phyloP scores from a whole-genome alignment of 352 stramenopile species.

The Pythium periplocum region DNA sequence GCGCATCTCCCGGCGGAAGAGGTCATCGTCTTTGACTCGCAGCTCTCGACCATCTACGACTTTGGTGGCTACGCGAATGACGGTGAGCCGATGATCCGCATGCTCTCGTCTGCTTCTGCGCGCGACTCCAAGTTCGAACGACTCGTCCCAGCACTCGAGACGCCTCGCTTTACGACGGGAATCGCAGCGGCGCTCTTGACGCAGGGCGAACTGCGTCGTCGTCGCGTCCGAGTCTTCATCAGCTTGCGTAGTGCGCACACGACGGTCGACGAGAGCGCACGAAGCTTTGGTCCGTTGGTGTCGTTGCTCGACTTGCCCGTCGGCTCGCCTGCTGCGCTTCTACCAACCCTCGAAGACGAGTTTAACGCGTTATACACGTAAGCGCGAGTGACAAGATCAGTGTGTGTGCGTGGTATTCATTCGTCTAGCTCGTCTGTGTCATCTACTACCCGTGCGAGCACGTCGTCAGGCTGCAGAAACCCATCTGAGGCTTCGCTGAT shows the following conservation, averaged over 20 bases:
- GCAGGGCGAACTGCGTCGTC: slow-evolving; percentile 51
- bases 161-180: slow-evolving; percentile 49
- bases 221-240: slow-evolving; percentile 48
- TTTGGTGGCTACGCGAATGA: slow-evolving; percentile 18
- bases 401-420: background rate
- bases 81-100: slow-evolving; percentile 35
- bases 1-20: slow-evolving; percentile 36
- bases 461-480: slow-evolving; percentile 10
- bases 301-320: slow-evolving; percentile 38
- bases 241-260: slow-evolving; percentile 42
- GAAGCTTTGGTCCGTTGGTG: slow-evolving; percentile 38
- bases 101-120: slow-evolving; percentile 33
- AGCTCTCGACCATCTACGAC: slow-evolving; percentile 50
- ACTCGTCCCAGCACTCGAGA: slow-evolving; percentile 39
- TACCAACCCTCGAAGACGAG: slow-evolving; percentile 9
- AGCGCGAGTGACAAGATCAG: background rate
- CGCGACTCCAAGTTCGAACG: slow-evolving; percentile 23
- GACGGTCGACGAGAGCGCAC: slow-evolving; percentile 31
- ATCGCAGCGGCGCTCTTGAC: slow-evolving; percentile 53
- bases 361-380: slow-evolving; percentile 62
- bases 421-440: slow-evolving; percentile 13
- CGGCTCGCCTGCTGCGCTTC: background rate
- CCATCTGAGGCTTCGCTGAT: background rate
- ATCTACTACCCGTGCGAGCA: slow-evolving; percentile 9
- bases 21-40: slow-evolving; percentile 53